phyloP scores from a whole-genome alignment of 768 basidiomycete species.

The Phylloporus scabripes region DNA sequence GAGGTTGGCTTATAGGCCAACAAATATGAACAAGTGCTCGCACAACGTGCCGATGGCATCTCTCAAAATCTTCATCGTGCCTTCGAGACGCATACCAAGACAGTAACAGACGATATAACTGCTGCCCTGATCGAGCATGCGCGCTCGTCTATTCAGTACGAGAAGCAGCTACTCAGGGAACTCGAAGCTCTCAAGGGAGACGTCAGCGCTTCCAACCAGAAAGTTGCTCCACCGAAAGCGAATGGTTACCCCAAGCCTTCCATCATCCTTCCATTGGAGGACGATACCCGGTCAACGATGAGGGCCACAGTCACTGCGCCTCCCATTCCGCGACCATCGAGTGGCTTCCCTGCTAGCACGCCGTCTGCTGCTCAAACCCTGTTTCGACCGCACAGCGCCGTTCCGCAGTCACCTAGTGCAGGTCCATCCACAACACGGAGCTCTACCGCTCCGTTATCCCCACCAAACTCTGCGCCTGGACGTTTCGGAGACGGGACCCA shows the following conservation, averaged over 20 bases:
- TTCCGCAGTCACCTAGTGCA: constrained; percentile 48
- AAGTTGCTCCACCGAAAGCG: constrained; percentile 40
- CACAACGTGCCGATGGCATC: constrained; percentile 84
- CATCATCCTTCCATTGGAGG: constrained; percentile 60
- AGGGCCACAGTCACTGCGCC: constrained; percentile 20
- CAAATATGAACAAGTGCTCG: constrained; percentile 81
- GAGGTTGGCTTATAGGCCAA: constrained; percentile 56
- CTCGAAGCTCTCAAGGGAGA: constrained; percentile 80
- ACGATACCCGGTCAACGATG: constrained; percentile 36
- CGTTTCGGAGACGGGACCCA: constrained; percentile 69
- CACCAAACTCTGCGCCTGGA: constrained; percentile 43
- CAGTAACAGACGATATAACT: constrained; percentile 88
- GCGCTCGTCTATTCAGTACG: constrained; percentile 86
- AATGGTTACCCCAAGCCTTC: constrained; percentile 57
- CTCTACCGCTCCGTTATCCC: constrained; percentile 19
- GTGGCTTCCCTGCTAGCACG: constrained; percentile 16
- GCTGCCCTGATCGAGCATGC: constrained; percentile 90
- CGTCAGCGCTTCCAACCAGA: constrained; percentile 61
- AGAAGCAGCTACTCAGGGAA: constrained; percentile 82
- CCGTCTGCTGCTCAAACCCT: constrained; percentile 18
- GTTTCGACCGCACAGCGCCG: constrained; percentile 27
- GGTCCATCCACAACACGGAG: constrained; percentile 43
- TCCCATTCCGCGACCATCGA: constrained; percentile 17
- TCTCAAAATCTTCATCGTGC: constrained; percentile 90
- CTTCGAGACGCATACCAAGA: constrained; percentile 75